Evolutionary conservation across 768 basidiomycete species (phyloP), one percentile per base, ranked within the genome.

Genomic region (Agrocybe praecox): DNA sequence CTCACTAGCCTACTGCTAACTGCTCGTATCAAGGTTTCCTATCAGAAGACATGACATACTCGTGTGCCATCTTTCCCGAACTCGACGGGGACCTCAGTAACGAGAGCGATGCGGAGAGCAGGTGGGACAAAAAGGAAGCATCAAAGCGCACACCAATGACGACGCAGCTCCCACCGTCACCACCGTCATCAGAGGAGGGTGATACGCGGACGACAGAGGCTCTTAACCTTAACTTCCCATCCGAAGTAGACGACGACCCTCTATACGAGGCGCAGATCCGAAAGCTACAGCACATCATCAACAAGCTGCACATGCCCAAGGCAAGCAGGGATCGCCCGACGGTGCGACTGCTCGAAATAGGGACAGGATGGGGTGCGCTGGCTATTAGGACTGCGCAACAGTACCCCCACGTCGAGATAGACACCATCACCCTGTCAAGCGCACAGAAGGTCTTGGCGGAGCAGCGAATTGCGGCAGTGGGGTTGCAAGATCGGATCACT

Each of bases 291-390:
- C 85, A 87, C 62, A 84, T 90, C 63, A 83, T 90, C 56, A 64
- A 74, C 6, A 88, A 87, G 67, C 84, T 88, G 2, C 78, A 83
- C 46, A 86, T 92, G 51, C 73, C 72, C 17, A 19, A 49, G 1
- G 43, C 40, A 11, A n/a, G 24, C 6, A 21, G n/a, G 2, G 82
- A 82, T 0, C 77, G 84, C 51, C 75, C 83, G n/a, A n/a, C n/a
- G 47, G 78, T 89, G 0, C 65, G 62, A 14, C 49, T 71, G 17
- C 77, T 90, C 15, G 88, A 90, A 67, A 89, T 90, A 46, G 90
- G 89, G n/a, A 86, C 84, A 6, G 89, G 89, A 4, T 92, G 89
- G 88, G 89, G 89, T 5, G 83, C 86, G 7, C 76, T 92, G 60
- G 83, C 90, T 2, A 86, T 90, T 48, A 74, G 80, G 53, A 80